Base-by-base conservation (phyloP, 768 basidiomycete genomes). In the Mycena galopus region DNA sequence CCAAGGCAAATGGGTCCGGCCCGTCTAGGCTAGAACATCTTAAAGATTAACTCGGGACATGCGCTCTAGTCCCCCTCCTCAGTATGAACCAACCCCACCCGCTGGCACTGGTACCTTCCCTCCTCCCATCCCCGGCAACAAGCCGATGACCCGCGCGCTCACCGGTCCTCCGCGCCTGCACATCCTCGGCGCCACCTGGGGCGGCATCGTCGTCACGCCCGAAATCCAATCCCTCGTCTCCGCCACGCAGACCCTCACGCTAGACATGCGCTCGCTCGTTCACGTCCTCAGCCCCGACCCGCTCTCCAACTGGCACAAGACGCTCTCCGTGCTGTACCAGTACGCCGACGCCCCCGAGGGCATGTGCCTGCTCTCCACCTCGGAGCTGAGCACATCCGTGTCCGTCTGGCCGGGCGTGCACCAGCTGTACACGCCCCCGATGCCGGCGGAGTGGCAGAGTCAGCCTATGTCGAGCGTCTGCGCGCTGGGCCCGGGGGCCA, bases 261-360 rank as follows among this genome's bases (percentile, higher is more conserved):
- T 55, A 3, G 53, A 55, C 53, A 19, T 55, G 53, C 1, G 29
- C 53, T 14, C 53, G 27, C 53, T 55, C 53, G 53, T 55, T 12
- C 53, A 55, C 53, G 53, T 55, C 27, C 29, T 29, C 53, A 30
- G 53, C 53, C 53, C 53, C 53, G 53, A 55, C 53, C 53, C 53
- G 29, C 53, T 55, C 29, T 25, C 27, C 29, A 55, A 55, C 29
- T 3, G 2, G 14, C 14, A 17, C 53, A 55, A 55, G 53, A 55
- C 53, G 27, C 27, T 55, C 17, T 55, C 53, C 53, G 53, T 55
- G 14, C 29, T 55, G 27, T 55, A 55, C 17, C 53, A 55, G 53
- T 55, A 55, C 53, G 27, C 11, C 14, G 9, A 55, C 53, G 9
- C 53, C 29, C 23, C 29, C 14, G 53, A 55, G 53, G 53, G 53